Conservation (phyloP, 163 green algal genomes). For the Scenedesmus sp. region DNA sequence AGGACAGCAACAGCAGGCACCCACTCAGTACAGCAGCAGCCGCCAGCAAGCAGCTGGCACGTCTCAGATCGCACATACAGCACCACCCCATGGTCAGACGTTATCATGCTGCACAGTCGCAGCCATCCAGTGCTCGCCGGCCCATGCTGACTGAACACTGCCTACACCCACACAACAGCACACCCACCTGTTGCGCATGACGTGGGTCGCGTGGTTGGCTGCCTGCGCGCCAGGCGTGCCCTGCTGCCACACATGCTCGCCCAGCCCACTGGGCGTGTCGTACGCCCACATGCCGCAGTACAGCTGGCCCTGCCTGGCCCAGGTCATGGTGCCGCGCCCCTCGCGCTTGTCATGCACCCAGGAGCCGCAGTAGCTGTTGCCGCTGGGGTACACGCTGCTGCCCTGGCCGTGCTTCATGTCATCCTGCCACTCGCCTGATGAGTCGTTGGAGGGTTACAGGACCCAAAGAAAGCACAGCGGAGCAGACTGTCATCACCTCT, state of each 20-base stretch:
- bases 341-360: conserved; percentile 75
- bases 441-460: not conserved
- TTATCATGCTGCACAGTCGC: not conserved
- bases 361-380: conserved; percentile 74
- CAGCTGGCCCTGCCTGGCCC: conserved; percentile 61
- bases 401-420: conserved; percentile 81
- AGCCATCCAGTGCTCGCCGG: not conserved
- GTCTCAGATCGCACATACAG: not conserved
- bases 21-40: not conserved
- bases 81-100: not conserved
- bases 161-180: not conserved
- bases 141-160: not conserved
- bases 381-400: conserved; percentile 76
- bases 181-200: conserved; percentile 80
- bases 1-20: not conserved
- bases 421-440: conserved; percentile 72
- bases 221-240: conserved; percentile 16
- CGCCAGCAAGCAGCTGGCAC: not conserved
- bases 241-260: conserved; percentile 78
- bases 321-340: conserved; percentile 79
- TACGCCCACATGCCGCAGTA: conserved; percentile 77
- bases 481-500: not conserved
- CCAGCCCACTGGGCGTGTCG: conserved; percentile 73
- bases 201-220: conserved; percentile 68
- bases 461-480: not conserved